Percentiles rank a stretch among this genome's conserved stretches.
Conservation (phyloP, 2,329 filamentous ascomycete genomes). For the Epichloe scottii region DNA sequence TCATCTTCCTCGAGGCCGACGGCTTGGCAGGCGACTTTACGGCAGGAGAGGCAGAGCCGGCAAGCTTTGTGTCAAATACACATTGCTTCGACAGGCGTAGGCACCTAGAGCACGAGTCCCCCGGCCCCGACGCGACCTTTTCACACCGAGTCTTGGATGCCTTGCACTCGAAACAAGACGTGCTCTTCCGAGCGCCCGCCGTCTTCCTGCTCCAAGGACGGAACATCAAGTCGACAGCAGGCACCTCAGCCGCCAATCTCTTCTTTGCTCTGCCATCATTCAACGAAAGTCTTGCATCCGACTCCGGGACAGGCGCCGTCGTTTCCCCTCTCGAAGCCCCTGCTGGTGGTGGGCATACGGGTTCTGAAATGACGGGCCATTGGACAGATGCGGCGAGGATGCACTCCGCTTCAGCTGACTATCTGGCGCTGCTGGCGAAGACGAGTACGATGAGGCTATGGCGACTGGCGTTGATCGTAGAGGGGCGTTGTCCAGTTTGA, state of each 20-base stretch:
- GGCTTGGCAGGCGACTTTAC: neutral
- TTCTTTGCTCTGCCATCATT: slow-evolving; percentile 1
- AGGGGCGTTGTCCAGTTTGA: slow-evolving; percentile 4
- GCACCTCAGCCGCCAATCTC: neutral
- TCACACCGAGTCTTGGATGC: slow-evolving; percentile 4
- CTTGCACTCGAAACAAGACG: slow-evolving; percentile 3
- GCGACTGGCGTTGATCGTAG: neutral
- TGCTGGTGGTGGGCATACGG: neutral
- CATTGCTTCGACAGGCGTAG: slow-evolving; percentile 3
- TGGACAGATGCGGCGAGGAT: neutral
- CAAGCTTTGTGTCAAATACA: slow-evolving; percentile 2
- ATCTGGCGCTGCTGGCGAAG: neutral
- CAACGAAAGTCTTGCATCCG: neutral
- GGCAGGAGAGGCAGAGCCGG: neutral
- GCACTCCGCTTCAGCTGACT: neutral
- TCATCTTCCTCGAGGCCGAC: neutral
- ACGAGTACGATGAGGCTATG: neutral
- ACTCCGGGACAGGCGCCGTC: neutral
- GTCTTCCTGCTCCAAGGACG: slow-evolving; percentile 3
- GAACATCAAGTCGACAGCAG: neutral
- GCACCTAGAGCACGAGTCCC: slow-evolving; percentile 1
- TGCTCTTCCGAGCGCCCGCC: neutral
- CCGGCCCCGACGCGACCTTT: neutral
- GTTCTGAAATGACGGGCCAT: neutral
- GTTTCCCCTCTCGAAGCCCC: neutral